phyloP scores from a whole-genome alignment of 192 early-diverging fungal species.

The Coemansia sp. region DNA sequence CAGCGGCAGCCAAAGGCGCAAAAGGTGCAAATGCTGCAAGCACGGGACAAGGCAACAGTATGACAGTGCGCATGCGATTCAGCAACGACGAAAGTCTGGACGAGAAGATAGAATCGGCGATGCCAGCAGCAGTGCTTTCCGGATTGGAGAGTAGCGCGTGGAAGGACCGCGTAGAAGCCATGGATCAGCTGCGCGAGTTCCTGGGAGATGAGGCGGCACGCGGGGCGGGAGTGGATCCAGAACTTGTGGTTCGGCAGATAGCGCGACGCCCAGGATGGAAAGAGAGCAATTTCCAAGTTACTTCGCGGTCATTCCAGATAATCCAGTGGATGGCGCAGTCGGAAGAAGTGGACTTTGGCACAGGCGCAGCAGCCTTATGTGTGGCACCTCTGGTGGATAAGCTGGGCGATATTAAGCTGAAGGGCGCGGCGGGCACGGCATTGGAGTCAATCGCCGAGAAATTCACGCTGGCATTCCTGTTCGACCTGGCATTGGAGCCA shows the following conservation, averaged over 20 bases:
- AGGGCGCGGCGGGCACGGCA: slow-evolving; percentile 77
- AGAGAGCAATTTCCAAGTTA: slow-evolving; percentile 96
- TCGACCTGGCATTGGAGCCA: slow-evolving; percentile 73
- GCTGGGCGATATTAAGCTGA: slow-evolving; percentile 93
- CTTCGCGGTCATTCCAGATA: slow-evolving; percentile 68
- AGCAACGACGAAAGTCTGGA: slow-evolving; percentile 68
- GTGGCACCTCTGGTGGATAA: slow-evolving; percentile 83
- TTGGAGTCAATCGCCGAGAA: slow-evolving; percentile 76
- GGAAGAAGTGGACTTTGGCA: slow-evolving; percentile 63
- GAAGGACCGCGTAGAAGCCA: slow-evolving; percentile 88
- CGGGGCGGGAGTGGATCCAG: slow-evolving; percentile 63
- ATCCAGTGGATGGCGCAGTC: slow-evolving; percentile 69
- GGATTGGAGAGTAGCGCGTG: slow-evolving; percentile 73
- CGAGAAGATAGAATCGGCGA: slow-evolving; percentile 60
- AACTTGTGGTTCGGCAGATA: slow-evolving; percentile 79
- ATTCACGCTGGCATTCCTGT: slow-evolving; percentile 76
- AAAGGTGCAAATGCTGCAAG: slow-evolving; percentile 33
- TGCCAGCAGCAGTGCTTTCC: slow-evolving; percentile 60
- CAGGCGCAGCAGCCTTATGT: slow-evolving; percentile 67
- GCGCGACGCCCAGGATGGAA: slow-evolving; percentile 91
- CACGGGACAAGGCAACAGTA: slow-evolving; percentile 8
- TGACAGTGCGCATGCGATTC: slow-evolving; percentile 65
- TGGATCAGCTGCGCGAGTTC: slow-evolving; percentile 71
- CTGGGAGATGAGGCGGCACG: slow-evolving; percentile 56
- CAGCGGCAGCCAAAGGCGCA: slow-evolving; percentile 25